Base-by-base conservation (phyloP, 139 green algal species). In the Chlorella sp. region DNA sequence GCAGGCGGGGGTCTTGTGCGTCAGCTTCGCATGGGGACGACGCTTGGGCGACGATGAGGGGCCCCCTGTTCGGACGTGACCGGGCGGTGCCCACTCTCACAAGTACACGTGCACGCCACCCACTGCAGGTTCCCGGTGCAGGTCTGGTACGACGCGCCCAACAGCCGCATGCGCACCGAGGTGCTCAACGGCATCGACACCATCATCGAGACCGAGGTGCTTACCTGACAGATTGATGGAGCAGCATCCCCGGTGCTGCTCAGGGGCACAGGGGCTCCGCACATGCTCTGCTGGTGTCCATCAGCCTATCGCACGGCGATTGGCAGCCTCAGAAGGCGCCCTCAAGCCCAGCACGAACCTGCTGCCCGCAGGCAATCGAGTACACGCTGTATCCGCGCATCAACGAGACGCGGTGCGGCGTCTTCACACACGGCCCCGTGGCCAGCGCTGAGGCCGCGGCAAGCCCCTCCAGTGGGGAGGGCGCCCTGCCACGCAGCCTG, bases 321-420 rank as follows among this genome's bases (percentile, higher is more conserved):
- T n/a, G n/a, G n/a, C n/a, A n/a, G n/a, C n/a, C n/a, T n/a, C n/a
- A n/a, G n/a, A n/a, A n/a, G n/a, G n/a, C n/a, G n/a, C n/a, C n/a
- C n/a, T n/a, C n/a, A n/a, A n/a, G n/a, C n/a, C n/a, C n/a, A n/a
- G n/a, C n/a, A n/a, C n/a, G n/a, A n/a, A n/a, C n/a, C n/a, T n/a
- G 22, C 23, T 31, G 63, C 36, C 32, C 17, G 6, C 68, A 80
- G 74, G 68, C 68, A 14, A 17, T 35, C 0, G 70, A 77, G 72
- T 83, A 83, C 68, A 71, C 71, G 5, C 50, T 83, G 14, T 74
- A 79, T 34, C 77, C 77, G 0, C 72, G 77, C 14, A 83, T 83
- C 35, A 63, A 79, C 62, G 32, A 26, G 10, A 71, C 73, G 29
- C 20, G 55, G 2, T 80, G 74, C 17, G 74, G 73, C 42, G 74